Conservation (phyloP, 352 stramenopile genomes). For the Globisporangium yorkense region DNA sequence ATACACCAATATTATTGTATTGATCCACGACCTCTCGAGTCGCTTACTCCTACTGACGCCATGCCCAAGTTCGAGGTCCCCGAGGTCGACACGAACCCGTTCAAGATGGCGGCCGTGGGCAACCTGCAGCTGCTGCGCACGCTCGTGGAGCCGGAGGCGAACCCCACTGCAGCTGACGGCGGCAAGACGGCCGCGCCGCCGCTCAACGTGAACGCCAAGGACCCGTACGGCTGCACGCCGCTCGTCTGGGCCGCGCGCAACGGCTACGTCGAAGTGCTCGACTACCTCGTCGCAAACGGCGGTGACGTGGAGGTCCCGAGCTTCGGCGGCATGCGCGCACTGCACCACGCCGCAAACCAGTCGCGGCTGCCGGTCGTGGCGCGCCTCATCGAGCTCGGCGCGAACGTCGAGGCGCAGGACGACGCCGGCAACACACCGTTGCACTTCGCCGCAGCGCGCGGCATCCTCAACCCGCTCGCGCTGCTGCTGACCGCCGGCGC, state of each 20-base stretch:
- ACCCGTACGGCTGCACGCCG: slow-evolving; percentile 74
- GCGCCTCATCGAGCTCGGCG: slow-evolving; percentile 70
- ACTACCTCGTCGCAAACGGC: slow-evolving; percentile 64
- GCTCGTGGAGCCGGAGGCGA: slow-evolving; percentile 52
- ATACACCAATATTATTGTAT: too few relatives aligned
- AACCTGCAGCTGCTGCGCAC: slow-evolving; percentile 66
- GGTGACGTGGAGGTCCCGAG: slow-evolving; percentile 61
- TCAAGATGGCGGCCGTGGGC: slow-evolving; percentile 80
- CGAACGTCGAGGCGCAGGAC: slow-evolving; percentile 71
- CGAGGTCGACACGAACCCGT: slow-evolving; percentile 79
- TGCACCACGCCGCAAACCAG: slow-evolving; percentile 87
- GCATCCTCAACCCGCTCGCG: slow-evolving; percentile 82
- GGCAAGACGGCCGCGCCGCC: slow-evolving; percentile 34
- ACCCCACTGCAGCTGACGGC: neutral
- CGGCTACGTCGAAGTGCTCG: slow-evolving; percentile 74
- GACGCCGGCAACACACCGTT: slow-evolving; percentile 82
- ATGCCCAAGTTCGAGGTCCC: slow-evolving; percentile 64
- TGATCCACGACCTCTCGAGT: too few relatives aligned
- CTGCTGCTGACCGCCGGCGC: slow-evolving; percentile 69
- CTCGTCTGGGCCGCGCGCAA: slow-evolving; percentile 82
- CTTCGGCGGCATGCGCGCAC: slow-evolving; percentile 73
- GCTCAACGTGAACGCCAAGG: slow-evolving; percentile 75
- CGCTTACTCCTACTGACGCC: too few relatives aligned
- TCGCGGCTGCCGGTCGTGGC: slow-evolving; percentile 49
- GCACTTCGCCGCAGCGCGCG: slow-evolving; percentile 65